Evolutionary conservation across 2,329 filamentous ascomycete genomes (phyloP).

Genomic region (Akanthomyces lecanii): DNA sequence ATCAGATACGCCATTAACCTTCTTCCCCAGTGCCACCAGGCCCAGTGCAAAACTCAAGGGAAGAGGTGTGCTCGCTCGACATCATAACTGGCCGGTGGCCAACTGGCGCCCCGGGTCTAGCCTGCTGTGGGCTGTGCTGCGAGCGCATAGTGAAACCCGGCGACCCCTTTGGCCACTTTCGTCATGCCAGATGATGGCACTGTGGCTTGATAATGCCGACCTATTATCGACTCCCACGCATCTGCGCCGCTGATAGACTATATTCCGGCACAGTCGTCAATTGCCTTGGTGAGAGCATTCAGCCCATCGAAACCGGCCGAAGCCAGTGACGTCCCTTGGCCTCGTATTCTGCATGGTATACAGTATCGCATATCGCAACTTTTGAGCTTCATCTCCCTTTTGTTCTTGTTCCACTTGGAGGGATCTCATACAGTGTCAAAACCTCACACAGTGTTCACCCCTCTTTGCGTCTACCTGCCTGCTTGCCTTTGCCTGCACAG

Average conservation of each 20-base stretch:
- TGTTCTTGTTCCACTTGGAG: neutral
- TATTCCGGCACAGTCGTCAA: neutral
- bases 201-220: constrained; percentile 8
- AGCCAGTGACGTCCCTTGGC: neutral
- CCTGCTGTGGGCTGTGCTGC: neutral
- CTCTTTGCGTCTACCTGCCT: neutral
- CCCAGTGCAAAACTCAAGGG: neutral
- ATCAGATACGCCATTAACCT: neutral
- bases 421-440: constrained; percentile 1
- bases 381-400: neutral
- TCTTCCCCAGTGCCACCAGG: neutral
- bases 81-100: neutral
- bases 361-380: neutral
- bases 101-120: neutral
- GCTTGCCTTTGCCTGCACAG: neutral
- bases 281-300: neutral
- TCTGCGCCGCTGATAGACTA: neutral
- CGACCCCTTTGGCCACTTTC: constrained; percentile 13
- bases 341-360: neutral
- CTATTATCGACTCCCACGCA: neutral
- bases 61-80: neutral
- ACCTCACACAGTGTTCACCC: neutral
- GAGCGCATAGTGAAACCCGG: constrained; percentile 15
- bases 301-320: neutral
- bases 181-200: constrained; percentile 9